Evolutionary conservation across 805 yeast genomes (phyloP), one percentile per base, ranked within the genome.

Genomic region (Nakazawaea pomicola): DNA sequence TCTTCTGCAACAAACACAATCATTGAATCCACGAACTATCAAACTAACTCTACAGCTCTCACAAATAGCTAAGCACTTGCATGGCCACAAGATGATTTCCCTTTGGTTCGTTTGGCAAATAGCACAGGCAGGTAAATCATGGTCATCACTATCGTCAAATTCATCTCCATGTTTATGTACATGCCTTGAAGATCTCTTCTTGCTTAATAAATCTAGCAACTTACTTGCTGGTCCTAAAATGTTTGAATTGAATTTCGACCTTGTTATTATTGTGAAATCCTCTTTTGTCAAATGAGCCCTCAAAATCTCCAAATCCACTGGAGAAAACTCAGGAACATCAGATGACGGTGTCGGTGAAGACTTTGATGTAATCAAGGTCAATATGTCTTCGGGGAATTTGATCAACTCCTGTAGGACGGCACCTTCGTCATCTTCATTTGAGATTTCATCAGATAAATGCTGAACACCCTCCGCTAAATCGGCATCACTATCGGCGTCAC

Each of bases 41-140:
- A 90, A 67, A 14, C 83, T 75, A 9, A 80, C 65, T 14, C 97
- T 70, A 55, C 97, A 90, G 19, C 75, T 72, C 48, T 89, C 96
- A 59, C 97, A 90, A 4, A 90, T 67, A 0, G 95, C 89, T 42
- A 90, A 76, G 58, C 97, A 90, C 51, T 78, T 76, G 56, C 97
- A 90, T 0, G 97, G 97, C 97, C 97, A 90, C 3, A 91, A 65
- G 7, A 90, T 79, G 31, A 90, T 75, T 43, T 82, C 84, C 49
- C 96, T 69, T 4, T 78, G 74, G 44, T 82, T 77, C 4, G 72
- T 68, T 50, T 83, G 91, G 57, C 97, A 90, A 2, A 90, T 81
- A 6, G 86, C 95, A 61, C 97, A 89, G 5, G 67, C 65, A 5
- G 66, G 63, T 11, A 76, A 49, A 17, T 66, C 57, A 3, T 61